A percentile compares a stretch with the other conserved stretches of the same genome.
phyloP scores from a whole-genome alignment of 2,329 filamentous ascomycete genomes.

The Cercospora zeina region DNA sequence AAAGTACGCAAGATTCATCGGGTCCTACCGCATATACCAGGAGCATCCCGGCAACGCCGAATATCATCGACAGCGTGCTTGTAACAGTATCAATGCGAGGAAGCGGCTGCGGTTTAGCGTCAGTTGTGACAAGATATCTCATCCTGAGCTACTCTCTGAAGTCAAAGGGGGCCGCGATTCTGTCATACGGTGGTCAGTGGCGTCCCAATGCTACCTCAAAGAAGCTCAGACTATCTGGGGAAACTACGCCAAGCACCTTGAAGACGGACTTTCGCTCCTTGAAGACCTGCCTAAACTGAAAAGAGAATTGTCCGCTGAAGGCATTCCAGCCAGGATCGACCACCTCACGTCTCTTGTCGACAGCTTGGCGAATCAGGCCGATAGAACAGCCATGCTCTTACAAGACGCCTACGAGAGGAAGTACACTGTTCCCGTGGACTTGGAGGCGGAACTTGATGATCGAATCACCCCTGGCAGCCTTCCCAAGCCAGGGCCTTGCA shows the following conservation, averaged over 20 bases:
- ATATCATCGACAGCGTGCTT: background rate
- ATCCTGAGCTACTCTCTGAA: background rate
- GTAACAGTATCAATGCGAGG: background rate
- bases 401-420: slow-evolving; percentile 12
- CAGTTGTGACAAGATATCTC: slow-evolving; percentile 3
- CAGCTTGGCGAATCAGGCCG: background rate
- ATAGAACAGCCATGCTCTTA: background rate
- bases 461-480: background rate
- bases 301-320: slow-evolving; percentile 4
- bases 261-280: background rate
- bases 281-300: slow-evolving; percentile 1
- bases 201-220: slow-evolving; percentile 9
- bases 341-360: slow-evolving; percentile 7
- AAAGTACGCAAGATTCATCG: background rate
- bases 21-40: background rate
- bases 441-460: background rate
- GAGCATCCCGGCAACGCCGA: background rate
- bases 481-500: background rate
- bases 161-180: background rate
- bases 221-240: slow-evolving; percentile 1
- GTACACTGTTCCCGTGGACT: background rate
- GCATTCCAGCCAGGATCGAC: slow-evolving; percentile 9
- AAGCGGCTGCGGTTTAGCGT: background rate
- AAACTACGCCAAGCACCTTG: slow-evolving; percentile 11
- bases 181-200: background rate